Percentiles rank a stretch among this genome's conserved stretches.
phyloP scores from a whole-genome alignment of 139 green algal genomes.

The Yamagishiella unicocca region DNA sequence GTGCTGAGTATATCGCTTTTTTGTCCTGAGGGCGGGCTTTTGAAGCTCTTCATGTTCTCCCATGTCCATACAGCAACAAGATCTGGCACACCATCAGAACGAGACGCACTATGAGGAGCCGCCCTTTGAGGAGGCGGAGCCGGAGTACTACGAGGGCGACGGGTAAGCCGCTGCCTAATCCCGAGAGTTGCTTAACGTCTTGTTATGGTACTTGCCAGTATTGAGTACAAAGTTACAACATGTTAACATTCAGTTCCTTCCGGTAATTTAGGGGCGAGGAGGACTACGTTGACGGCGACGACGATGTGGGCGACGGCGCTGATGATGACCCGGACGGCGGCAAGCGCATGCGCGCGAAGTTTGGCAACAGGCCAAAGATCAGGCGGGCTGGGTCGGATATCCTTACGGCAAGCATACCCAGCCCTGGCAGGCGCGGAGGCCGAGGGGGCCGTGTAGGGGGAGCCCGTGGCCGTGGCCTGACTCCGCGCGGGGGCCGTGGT shows the following conservation, averaged over 20 bases:
- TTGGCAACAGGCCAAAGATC: constrained; percentile 1
- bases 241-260: not conserved
- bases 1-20: not conserved
- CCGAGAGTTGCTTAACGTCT: too few relatives aligned
- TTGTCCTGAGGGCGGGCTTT: not conserved
- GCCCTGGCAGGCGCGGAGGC: constrained; percentile 1
- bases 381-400: constrained; percentile 35
- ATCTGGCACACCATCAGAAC: constrained; percentile 40
- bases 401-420: constrained; percentile 14
- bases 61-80: not conserved
- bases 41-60: not conserved
- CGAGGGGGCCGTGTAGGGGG: constrained; percentile 23
- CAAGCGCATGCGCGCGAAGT: constrained; percentile 16
- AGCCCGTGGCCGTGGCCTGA: constrained; percentile 35
- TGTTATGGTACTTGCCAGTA: too few relatives aligned
- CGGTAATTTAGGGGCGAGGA: constrained; percentile 27
- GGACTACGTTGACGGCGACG: constrained; percentile 24
- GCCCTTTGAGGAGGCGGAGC: constrained; percentile 47
- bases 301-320: constrained; percentile 21
- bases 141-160: constrained; percentile 51
- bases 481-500: not conserved
- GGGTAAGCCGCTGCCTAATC: constrained; percentile 25
- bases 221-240: too few relatives aligned
- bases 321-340: constrained; percentile 39
- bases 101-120: constrained; percentile 29